Evolutionary conservation across 169 alveolate genomes (phyloP), one percentile per base, ranked within the genome.

Genomic region (Theileria orientalis): DNA sequence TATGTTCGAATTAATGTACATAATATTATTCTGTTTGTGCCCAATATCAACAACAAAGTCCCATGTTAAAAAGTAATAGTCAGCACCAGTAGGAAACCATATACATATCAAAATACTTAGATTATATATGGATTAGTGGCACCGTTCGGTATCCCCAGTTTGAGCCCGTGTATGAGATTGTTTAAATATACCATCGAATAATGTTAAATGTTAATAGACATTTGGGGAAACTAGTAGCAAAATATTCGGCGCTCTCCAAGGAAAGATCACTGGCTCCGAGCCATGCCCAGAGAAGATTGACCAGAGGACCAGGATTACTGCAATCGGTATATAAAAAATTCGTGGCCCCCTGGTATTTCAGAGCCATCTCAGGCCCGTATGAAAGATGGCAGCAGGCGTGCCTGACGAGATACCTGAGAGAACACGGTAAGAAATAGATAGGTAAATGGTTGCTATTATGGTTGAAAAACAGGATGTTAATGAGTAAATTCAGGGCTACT

Each of bases 361-460:
- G 89, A 37, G 84, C 74, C 71, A 67, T 92, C 54, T 57, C 92
- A 37, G 96, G 93, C 19, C 96, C 96, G 11, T 79, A 76, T 51
- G 95, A 92, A 47, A 74, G 95, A 37, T 92, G 95, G 95, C 91
- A 87, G 62, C 91, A 74, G 21, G 94, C 95, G 46, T 87, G 89
- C 49, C 88, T 86, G 27, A 88, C 95, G 25, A 84, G 92, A 60
- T 92, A 83, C 72, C 89, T 91, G 46, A 84, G 95, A 54, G 93
- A 88, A 44, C 94, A 92, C 33, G 96, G 95, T 92, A 76, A 2
- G 78, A 51, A 40, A 23, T 25, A 21, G 14, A 13, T 23, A 0
- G n/a, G 7, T 6, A 54, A n/a, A 68, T 51, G 51, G 2, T 19
- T 7, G 27, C 30, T 6, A 37, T 7, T 7, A 7, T 7, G 9